Base-by-base conservation (phyloP, 805 yeast genomes). In the Lipomyces kockii region DNA sequence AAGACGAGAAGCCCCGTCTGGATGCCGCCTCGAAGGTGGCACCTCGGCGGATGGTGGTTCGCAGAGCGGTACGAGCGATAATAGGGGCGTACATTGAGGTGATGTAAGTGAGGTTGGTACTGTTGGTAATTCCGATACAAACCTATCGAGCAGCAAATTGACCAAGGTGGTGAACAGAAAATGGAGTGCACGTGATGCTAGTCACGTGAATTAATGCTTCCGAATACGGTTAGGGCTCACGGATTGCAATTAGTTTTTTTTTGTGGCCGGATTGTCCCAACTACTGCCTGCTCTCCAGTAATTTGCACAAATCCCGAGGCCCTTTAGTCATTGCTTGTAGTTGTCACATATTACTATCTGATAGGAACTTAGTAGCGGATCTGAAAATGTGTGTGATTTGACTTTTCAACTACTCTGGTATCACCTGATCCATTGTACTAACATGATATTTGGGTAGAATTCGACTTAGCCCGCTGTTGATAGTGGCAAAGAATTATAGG, bases 1-100 rank as follows among this genome's bases (percentile, higher is more conserved):
- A 67, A 57, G 80, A 58, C 60, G 79, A 65, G 72, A 78, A 78
- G 20, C 73, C 76, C 61, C 80, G 75, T 63, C 68, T 67, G 58
- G 75, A 63, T 55, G 70, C 72, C 37, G 73, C 5, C 52, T 61
- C 67, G 22, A 63, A 57, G 4, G 67, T 29, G 37, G 62, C n/a
- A 37, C 39, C 32, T 57, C 58, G 39, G 53, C 62, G 68, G 37
- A 35, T 60, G 34, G 66, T 61, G 32, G 63, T 14, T 39, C 66
- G 67, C 55, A 52, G 46, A 32, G 70, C 57, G 29, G 61, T 34
- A 25, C 70, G 72, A 53, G 69, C 63, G 32, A 56, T 27, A 43
- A 56, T 56, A 17, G 72, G 66, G 46, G 68, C 63, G 60, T 60
- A 55, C 72, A 69, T 69, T 43, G 49, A 12, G 22, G 49, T 43